phyloP scores from a whole-genome alignment of 768 basidiomycete genomes.

The Mycena alexandri region DNA sequence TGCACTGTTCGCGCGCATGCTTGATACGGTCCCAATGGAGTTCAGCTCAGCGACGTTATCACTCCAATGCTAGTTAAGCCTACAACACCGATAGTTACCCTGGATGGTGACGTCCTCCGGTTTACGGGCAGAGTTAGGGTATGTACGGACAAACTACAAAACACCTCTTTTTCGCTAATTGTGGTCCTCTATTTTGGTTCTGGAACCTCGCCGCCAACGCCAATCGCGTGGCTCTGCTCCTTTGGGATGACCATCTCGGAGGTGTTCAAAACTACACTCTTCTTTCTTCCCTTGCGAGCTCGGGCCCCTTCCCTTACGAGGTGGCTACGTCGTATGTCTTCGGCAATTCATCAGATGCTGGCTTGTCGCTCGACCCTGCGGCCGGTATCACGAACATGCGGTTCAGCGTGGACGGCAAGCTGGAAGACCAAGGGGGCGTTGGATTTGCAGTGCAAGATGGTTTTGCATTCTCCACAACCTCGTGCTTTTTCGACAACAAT shows the following conservation, averaged over 20 bases:
- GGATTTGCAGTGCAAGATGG: constrained; percentile 4
- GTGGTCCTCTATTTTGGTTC: background rate
- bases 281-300: too few species aligned
- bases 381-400: constrained; percentile 2
- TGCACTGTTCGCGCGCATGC: constrained; percentile 16
- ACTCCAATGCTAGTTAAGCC: constrained; percentile 13
- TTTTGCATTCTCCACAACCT: background rate
- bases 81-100: background rate
- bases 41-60: constrained; percentile 18
- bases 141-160: background rate
- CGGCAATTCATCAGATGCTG: background rate
- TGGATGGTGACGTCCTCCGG: background rate
- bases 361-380: background rate
- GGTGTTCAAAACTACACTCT: background rate
- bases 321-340: background rate
- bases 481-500: background rate
- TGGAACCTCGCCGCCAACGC: background rate
- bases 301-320: too few species aligned
- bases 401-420: background rate
- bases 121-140: background rate
- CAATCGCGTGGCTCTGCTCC: background rate
- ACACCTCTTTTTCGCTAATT: background rate
- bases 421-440: background rate
- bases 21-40: constrained; percentile 12
- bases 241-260: background rate